Conservation (phyloP, 176 grass and related monocot species). For the Aegilops sharonensis region DNA sequence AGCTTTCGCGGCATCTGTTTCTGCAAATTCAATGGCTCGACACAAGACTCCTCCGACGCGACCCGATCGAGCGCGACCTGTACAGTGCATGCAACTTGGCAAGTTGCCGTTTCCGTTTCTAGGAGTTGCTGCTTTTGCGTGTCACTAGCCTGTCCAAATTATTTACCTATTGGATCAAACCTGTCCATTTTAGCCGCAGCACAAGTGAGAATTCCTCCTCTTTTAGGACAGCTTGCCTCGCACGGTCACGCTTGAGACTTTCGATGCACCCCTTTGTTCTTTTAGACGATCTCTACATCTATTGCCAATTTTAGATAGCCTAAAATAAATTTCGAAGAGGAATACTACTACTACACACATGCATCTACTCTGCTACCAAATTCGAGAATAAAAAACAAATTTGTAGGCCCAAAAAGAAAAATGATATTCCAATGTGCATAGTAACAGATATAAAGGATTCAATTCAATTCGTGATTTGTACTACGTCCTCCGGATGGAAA, state of each 20-base stretch:
- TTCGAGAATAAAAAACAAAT: no score
- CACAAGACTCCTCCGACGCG: neutral
- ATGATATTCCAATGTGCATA: no score
- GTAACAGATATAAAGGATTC: no score
- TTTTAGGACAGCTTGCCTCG: neutral
- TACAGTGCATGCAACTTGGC: neutral
- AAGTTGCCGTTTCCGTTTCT: neutral
- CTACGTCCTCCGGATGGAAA: no score
- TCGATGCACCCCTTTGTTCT: neutral
- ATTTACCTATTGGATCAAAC: neutral
- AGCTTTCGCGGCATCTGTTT: slow-evolving; percentile 12
- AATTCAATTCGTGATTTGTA: no score
- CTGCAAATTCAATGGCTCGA: neutral
- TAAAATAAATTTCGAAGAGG: no score
- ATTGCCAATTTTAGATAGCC: no score
- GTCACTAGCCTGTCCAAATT: neutral
- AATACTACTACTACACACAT: no score
- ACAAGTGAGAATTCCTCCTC: neutral
- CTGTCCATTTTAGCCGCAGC: neutral
- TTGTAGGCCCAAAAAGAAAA: no score
- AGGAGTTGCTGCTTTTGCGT: neutral
- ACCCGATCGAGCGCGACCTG: neutral
- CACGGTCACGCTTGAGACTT: neutral
- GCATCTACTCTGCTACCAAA: no score
- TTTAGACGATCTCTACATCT: no score